A percentile compares a stretch with the other conserved stretches of the same genome.
Evolutionary conservation across 2,329 filamentous ascomycete genomes (phyloP).

Genomic region (Aspergillus flavus): DNA sequence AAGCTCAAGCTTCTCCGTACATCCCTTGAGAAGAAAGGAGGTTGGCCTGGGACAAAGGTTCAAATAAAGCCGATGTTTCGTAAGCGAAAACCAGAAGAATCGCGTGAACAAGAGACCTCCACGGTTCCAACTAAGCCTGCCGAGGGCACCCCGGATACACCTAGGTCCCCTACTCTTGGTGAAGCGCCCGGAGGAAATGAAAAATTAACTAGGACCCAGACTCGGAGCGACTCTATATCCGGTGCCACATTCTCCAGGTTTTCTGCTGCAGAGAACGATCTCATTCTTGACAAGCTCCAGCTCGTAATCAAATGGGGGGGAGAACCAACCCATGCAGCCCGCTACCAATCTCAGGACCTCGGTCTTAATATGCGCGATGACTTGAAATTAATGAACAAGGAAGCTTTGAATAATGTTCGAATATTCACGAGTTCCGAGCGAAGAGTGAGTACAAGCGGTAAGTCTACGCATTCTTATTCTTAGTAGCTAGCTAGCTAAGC

Average conservation of each 20-base stretch:
- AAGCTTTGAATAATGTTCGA: slow-evolving; percentile 87
- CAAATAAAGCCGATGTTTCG: slow-evolving; percentile 99
- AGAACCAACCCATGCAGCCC: slow-evolving; percentile 93
- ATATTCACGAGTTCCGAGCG: slow-evolving; percentile 96
- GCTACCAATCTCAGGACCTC: slow-evolving; percentile 93
- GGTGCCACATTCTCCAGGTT: slow-evolving; percentile 92
- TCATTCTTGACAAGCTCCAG: slow-evolving; percentile 93
- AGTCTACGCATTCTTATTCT: slow-evolving; percentile 23
- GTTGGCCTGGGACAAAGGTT: slow-evolving; percentile 94
- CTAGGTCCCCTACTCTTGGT: slow-evolving; percentile 22
- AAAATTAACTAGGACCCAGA: slow-evolving; percentile 52
- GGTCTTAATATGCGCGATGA: slow-evolving; percentile 97
- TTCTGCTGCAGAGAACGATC: slow-evolving; percentile 87
- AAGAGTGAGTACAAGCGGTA: slow-evolving; percentile 82
- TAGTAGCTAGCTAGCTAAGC: slow-evolving; percentile 15
- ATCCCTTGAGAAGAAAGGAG: slow-evolving; percentile 87
- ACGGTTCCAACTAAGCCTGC: slow-evolving; percentile 18
- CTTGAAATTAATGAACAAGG: slow-evolving; percentile 85
- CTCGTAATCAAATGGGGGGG: slow-evolving; percentile 99
- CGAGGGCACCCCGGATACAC: slow-evolving; percentile 23
- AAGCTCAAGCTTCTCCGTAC: slow-evolving; percentile 87
- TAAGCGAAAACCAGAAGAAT: slow-evolving; percentile 73
- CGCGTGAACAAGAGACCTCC: slow-evolving; percentile 31
- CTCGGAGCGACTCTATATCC: slow-evolving; percentile 80
- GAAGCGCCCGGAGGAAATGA: slow-evolving; percentile 30